Conservation (phyloP, 2,329 filamentous ascomycete genomes). For the Pestalotiopsis sp. region DNA sequence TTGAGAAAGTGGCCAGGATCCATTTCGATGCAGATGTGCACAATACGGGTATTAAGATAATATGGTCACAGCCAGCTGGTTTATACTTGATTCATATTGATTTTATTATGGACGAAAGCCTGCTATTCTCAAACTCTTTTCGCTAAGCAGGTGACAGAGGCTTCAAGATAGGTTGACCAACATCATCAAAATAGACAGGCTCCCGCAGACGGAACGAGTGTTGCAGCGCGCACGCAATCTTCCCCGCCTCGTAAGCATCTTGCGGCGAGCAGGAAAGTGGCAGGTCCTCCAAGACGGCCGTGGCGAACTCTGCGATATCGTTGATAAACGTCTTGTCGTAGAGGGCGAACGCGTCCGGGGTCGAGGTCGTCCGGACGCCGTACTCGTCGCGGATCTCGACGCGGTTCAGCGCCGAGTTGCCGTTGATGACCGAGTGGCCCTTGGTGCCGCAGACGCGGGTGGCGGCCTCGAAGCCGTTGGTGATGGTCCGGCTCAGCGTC, state of each 20-base stretch:
- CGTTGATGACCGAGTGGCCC: conserved; percentile 8
- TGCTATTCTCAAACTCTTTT: not conserved
- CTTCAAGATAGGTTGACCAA: conserved; percentile 6
- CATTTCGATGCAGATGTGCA: too few relatives aligned
- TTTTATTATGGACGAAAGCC: not conserved
- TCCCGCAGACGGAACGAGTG: conserved; percentile 8
- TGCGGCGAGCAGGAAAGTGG: not conserved
- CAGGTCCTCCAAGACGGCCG: conserved; percentile 3
- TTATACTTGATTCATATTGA: not conserved
- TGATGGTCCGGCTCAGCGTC: conserved; percentile 8
- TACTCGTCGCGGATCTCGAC: conserved; percentile 9
- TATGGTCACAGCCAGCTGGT: not conserved
- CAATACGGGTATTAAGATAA: too few relatives aligned
- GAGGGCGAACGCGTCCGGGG: conserved; percentile 8
- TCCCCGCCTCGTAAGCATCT: not conserved
- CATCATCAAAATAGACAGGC: conserved; percentile 7
- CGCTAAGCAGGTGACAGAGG: not conserved
- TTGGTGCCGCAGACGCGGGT: conserved; percentile 12
- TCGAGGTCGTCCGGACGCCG: conserved; percentile 2
- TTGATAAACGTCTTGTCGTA: conserved; percentile 5
- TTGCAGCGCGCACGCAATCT: conserved; percentile 5
- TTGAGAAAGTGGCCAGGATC: too few relatives aligned
- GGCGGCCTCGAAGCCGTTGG: conserved; percentile 9
- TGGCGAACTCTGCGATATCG: conserved; percentile 8
- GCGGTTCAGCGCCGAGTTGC: conserved; percentile 9